Base-by-base conservation (phyloP, 2,329 filamentous ascomycete genomes). In the Fusarium multiceps region DNA sequence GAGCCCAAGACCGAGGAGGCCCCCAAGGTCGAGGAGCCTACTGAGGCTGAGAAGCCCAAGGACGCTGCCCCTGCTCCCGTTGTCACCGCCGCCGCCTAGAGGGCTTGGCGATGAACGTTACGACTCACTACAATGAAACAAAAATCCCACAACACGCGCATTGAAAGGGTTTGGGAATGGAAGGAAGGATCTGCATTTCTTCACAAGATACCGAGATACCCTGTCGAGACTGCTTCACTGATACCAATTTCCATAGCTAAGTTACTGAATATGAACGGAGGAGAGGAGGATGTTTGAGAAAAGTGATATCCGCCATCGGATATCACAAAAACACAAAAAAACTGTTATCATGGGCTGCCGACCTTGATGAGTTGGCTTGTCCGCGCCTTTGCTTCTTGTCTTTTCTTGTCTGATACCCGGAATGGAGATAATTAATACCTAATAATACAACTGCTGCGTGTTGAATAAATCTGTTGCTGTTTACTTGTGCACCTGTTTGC, bases 11-110 rank as follows among this genome's bases (percentile, higher is more conserved):
- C 50, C 41, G 68, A 71, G 30, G 63, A 71, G 41, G 23, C 63
- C 37, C 58, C 68, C 18, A 84, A 89, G 72, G 84, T 86, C 79
- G 88, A 88, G 85, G 88, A 89, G 83, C 82, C 85, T 73, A 63
- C 76, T 12, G 81, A 83, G 77, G 72, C 80, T 23, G 78, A 80
- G 75, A 82, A 82, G 79, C 79, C 82, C 27, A 79, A 82, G 75
- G 78, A 79, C 58, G 80, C 79, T 20, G 72, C 81, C 49, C 74
- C 83, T 58, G 78, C 83, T 57, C 84, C 85, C 27, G 82, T 78
- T 66, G 84, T 87, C 73, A 83, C 84, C 71, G 85, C 85, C 68
- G 82, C 85, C 72, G 85, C 85, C 77, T 87, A 87, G 80, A 80
- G 32, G 62, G 67, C 68, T 76, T 76, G 75, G 66, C 64, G 66